A percentile compares a stretch with the other conserved stretches of the same genome.
phyloP scores from a whole-genome alignment of 768 basidiomycete species.

The Multifurca ochricompacta region DNA sequence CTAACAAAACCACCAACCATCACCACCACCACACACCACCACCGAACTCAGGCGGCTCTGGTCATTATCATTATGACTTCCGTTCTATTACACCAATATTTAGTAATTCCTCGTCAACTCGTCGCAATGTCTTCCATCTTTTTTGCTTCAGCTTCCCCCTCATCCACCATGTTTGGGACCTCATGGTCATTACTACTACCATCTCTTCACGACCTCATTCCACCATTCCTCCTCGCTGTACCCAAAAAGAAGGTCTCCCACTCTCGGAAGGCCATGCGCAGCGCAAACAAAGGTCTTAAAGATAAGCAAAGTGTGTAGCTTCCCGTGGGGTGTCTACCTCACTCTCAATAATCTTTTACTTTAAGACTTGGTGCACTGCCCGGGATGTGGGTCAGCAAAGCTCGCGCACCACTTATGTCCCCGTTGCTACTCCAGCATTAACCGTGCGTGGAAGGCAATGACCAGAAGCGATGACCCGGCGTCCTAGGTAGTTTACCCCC shows the following conservation, averaged over 20 bases:
- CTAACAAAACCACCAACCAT: no score
- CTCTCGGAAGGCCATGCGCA: slow-evolving; percentile 90
- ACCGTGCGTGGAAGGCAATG: slow-evolving; percentile 51
- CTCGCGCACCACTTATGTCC: slow-evolving; percentile 84
- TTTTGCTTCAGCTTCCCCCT: slow-evolving; percentile 24
- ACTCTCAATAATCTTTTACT: slow-evolving; percentile 26
- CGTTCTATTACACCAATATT: background rate
- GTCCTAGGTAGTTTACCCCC: background rate
- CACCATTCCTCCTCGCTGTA: slow-evolving; percentile 82
- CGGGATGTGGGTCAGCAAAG: slow-evolving; percentile 84
- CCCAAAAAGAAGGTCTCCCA: slow-evolving; percentile 93
- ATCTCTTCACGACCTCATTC: slow-evolving; percentile 65
- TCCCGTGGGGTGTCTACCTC: background rate
- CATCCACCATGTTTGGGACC: slow-evolving; percentile 22
- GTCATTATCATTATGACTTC: background rate
- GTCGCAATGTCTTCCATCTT: slow-evolving; percentile 22
- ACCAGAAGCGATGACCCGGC: slow-evolving; percentile 1
- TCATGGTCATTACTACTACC: slow-evolving; percentile 34
- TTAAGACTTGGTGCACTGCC: slow-evolving; percentile 82
- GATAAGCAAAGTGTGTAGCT: slow-evolving; percentile 74
- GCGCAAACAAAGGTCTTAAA: slow-evolving; percentile 89
- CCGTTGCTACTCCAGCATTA: slow-evolving; percentile 67
- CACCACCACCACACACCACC: no score
- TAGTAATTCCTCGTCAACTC: slow-evolving; percentile 16
- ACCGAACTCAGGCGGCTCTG: no score